These are phyloP conservation scores for Candida methanosorbosa DNA, from an alignment of 805 yeast genomes.

Conservation along the genomic window DNA sequence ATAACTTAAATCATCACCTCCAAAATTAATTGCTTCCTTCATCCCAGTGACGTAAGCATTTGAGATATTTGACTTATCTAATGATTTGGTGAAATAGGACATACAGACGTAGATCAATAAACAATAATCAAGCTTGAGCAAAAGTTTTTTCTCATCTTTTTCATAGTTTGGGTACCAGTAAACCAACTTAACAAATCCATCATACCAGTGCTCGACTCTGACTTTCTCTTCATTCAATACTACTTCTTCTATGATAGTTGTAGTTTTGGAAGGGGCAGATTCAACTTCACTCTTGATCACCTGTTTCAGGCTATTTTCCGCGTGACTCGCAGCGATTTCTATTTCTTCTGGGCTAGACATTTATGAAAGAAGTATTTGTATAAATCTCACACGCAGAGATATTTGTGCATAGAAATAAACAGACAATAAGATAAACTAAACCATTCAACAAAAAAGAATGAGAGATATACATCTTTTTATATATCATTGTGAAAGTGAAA, in stretches of 20 bases:
- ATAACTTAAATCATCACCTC: slow-evolving; percentile 34
- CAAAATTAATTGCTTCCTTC: slow-evolving; percentile 45
- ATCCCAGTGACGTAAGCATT: slow-evolving; percentile 64
- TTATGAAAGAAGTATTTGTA: too few species aligned
- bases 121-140: slow-evolving; percentile 46
- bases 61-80: slow-evolving; percentile 52
- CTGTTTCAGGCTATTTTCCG: too few species aligned
- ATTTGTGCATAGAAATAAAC: too few species aligned
- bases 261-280: too few species aligned
- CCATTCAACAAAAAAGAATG: too few species aligned
- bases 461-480: too few species aligned
- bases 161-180: slow-evolving; percentile 27
- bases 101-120: slow-evolving; percentile 37
- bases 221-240: slow-evolving; percentile 15
- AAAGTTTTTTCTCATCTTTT: slow-evolving; percentile 24
- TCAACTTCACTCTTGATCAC: too few species aligned
- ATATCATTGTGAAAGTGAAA: too few species aligned
- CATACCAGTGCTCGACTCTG: slow-evolving; percentile 38
- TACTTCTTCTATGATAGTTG: neutral
- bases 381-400: too few species aligned
- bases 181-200: slow-evolving; percentile 47
- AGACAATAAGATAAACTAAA: too few species aligned
- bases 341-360: too few species aligned
- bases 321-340: too few species aligned
- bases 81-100: slow-evolving; percentile 61